Conservation (phyloP, 179 eudicot genomes). For the Beta lomatogona region DNA sequence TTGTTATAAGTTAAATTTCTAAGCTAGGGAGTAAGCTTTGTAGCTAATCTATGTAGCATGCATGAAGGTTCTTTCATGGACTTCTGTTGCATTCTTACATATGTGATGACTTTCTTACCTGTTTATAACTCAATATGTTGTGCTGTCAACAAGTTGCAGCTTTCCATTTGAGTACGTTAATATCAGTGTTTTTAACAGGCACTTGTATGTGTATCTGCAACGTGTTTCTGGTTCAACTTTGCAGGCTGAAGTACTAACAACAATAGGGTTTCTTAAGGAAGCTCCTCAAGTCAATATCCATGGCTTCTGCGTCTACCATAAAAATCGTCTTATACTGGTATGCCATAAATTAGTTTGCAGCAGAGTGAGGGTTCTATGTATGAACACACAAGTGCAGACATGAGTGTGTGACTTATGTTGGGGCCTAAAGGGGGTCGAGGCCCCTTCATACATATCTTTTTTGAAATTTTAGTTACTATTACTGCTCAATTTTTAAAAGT, state of each 20-base stretch:
- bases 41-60: neutral
- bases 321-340: conserved; percentile 93
- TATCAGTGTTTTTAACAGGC: neutral
- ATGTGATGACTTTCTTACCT: neutral
- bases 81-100: neutral
- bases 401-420: neutral
- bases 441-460: too few species aligned
- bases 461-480: too few species aligned
- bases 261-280: conserved; percentile 94
- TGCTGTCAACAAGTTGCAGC: neutral
- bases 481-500: too few species aligned
- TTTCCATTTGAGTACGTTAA: neutral
- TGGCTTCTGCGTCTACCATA: conserved; percentile 95
- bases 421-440: too few species aligned
- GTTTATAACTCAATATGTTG: neutral
- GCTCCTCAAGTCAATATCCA: conserved; percentile 81
- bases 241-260: conserved; percentile 71
- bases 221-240: conserved; percentile 16
- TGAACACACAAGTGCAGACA: neutral
- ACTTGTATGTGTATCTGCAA: conserved; percentile 10
- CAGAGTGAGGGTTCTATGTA: neutral
- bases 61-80: neutral
- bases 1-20: neutral
- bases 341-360: neutral
- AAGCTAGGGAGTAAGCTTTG: neutral